These are phyloP conservation scores for Metarhizium robertsii DNA, from an alignment of 2,329 filamentous ascomycete species.

Conservation along the genomic window DNA sequence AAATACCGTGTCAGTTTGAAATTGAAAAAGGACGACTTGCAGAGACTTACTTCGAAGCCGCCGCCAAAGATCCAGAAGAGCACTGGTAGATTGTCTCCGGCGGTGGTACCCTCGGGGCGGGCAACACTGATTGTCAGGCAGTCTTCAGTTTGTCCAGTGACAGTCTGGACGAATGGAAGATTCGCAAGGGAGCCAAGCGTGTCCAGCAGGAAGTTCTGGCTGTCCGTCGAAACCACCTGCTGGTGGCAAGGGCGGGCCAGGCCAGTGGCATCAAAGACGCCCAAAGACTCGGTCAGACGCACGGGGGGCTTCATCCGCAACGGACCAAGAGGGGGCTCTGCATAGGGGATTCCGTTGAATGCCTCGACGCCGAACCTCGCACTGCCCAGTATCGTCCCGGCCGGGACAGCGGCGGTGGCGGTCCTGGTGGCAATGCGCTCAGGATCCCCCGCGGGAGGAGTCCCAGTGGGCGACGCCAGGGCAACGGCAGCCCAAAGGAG, in stretches of 20 bases:
- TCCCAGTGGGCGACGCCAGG: background rate
- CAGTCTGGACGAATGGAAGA: constrained; percentile 32
- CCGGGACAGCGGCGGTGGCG: background rate
- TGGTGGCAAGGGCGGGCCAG: constrained; percentile 47
- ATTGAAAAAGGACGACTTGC: background rate
- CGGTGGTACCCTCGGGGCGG: constrained; percentile 32
- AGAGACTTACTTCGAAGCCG: constrained; percentile 17
- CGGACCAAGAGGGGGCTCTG: constrained; percentile 46
- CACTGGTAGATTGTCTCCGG: constrained; percentile 39
- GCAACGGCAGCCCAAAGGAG: background rate
- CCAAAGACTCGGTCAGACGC: constrained; percentile 36
- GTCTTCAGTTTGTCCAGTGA: constrained; percentile 29
- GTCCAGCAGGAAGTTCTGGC: constrained; percentile 21
- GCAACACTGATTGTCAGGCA: constrained; percentile 40
- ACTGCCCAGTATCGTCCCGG: background rate
- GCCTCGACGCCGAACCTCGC: constrained; percentile 33
- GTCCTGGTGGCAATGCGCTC: background rate
- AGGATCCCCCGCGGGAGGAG: background rate
- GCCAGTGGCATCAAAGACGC: constrained; percentile 41
- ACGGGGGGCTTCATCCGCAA: constrained; percentile 53
- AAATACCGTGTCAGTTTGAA: background rate
- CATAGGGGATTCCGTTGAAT: constrained; percentile 57
- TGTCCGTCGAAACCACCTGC: constrained; percentile 22
- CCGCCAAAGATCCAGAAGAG: constrained; percentile 51
- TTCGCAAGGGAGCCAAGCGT: constrained; percentile 30